These are phyloP conservation scores for Telfairia occidentalis DNA, from an alignment of 331 rosid species.

Conservation along the genomic window DNA sequence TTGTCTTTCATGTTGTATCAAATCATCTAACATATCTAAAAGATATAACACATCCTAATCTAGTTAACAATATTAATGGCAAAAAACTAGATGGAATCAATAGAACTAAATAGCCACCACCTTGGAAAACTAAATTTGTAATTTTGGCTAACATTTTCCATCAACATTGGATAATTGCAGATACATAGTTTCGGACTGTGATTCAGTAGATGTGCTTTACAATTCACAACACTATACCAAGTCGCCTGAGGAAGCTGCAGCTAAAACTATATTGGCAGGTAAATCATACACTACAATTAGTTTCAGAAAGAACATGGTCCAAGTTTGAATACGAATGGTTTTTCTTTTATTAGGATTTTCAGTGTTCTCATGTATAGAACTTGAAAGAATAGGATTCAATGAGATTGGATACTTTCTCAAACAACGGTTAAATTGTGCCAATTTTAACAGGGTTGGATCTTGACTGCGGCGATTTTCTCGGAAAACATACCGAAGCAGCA, in stretches of 20 bases:
- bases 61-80: too few species aligned
- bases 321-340: not conserved
- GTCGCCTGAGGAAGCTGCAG: slow-evolving; percentile 98
- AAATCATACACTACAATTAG: not conserved
- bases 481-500: slow-evolving; percentile 66
- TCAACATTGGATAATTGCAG: slow-evolving; percentile 24
- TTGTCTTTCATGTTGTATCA: not conserved
- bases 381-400: not conserved
- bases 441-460: slow-evolving; percentile 67
- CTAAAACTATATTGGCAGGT: slow-evolving; percentile 69
- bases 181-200: slow-evolving; percentile 91
- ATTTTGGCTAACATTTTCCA: not conserved
- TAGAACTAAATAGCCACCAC: not conserved
- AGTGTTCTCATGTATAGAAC: not conserved
- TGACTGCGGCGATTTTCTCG: slow-evolving; percentile 66
- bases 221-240: slow-evolving; percentile 77
- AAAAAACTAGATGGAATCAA: not conserved
- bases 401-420: not conserved
- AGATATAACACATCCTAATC: too few species aligned
- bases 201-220: slow-evolving; percentile 70
- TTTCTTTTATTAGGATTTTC: not conserved
- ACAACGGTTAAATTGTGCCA: not conserved
- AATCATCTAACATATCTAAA: not conserved
- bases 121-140: not conserved
- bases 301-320: not conserved